Evolutionary conservation across 2,329 filamentous ascomycete species (phyloP).

Genomic region (Phyllosticta capitalensis): DNA sequence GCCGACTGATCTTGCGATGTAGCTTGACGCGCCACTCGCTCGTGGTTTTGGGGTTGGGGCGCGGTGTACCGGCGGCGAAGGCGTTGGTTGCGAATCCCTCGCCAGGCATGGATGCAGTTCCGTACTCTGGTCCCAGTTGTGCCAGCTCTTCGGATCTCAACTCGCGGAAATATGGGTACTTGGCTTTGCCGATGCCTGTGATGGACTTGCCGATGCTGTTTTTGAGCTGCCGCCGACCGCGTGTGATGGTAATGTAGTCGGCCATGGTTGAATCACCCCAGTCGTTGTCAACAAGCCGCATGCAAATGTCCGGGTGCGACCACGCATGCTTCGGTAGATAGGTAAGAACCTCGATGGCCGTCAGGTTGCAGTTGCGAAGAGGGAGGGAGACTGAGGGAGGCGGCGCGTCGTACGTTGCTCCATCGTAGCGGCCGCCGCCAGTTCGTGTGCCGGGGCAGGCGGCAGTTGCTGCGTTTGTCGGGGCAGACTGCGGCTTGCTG

Average conservation of each 20-base stretch:
- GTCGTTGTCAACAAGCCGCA: background rate
- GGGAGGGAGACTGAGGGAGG: background rate
- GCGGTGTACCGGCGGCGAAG: background rate
- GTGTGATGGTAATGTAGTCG: background rate
- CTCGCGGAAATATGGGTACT: background rate
- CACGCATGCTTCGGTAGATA: background rate
- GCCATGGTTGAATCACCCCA: background rate
- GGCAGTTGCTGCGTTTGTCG: background rate
- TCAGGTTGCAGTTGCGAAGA: background rate
- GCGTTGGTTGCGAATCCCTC: background rate
- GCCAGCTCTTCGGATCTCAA: background rate
- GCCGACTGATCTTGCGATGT: background rate
- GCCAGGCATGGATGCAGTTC: background rate
- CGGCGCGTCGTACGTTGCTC: background rate
- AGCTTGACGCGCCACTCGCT: background rate
- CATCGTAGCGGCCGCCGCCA: background rate
- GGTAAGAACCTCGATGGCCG: background rate
- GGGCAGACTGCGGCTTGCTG: background rate
- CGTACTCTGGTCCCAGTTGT: background rate
- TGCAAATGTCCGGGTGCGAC: background rate
- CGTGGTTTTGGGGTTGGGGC: background rate
- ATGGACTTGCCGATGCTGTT: background rate
- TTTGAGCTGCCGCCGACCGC: background rate
- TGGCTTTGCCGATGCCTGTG: background rate
- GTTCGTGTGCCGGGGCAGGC: background rate